Evolutionary conservation across 2,329 filamentous ascomycete species (phyloP).

Genomic region (Aspergillus ustus): DNA sequence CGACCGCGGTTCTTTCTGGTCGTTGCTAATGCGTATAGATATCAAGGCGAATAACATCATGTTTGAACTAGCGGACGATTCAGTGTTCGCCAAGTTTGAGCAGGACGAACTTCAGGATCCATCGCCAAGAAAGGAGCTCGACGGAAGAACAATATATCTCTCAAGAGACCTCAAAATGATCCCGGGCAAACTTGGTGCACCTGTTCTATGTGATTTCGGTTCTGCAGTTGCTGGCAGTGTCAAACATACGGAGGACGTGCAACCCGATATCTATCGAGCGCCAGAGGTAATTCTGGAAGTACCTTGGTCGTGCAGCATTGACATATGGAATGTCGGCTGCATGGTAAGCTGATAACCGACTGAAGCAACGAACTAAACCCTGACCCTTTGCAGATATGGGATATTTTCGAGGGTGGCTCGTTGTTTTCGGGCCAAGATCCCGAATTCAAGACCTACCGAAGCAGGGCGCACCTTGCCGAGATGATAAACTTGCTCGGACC

Average conservation of each 20-base stretch:
- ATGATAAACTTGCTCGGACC: slow-evolving; percentile 53
- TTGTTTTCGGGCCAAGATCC: slow-evolving; percentile 51
- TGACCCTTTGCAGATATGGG: slow-evolving; percentile 49
- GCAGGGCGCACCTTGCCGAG: slow-evolving; percentile 54
- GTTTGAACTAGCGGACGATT: slow-evolving; percentile 47
- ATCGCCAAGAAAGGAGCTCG: slow-evolving; percentile 49
- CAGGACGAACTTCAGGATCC: slow-evolving; percentile 47
- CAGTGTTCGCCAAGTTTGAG: slow-evolving; percentile 47
- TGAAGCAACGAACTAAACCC: no score
- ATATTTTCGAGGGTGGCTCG: slow-evolving; percentile 52
- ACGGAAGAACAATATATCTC: slow-evolving; percentile 49
- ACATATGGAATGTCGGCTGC: slow-evolving; percentile 59
- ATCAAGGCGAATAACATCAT: slow-evolving; percentile 57
- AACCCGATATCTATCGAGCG: slow-evolving; percentile 42
- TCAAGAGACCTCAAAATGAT: slow-evolving; percentile 41
- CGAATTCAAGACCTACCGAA: slow-evolving; percentile 45
- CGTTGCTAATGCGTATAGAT: slow-evolving; percentile 33
- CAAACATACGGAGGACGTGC: slow-evolving; percentile 36
- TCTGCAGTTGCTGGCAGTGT: slow-evolving; percentile 46
- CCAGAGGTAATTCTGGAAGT: slow-evolving; percentile 54
- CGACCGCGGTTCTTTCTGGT: slow-evolving; percentile 8
- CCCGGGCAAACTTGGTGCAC: slow-evolving; percentile 36
- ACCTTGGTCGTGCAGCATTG: slow-evolving; percentile 53
- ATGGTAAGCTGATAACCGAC: slow-evolving; percentile 46
- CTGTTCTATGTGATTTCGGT: slow-evolving; percentile 57